These are phyloP conservation scores for Cryptosporidium andersoni DNA, from an alignment of 169 alveolate genomes.

Conservation along the genomic window DNA sequence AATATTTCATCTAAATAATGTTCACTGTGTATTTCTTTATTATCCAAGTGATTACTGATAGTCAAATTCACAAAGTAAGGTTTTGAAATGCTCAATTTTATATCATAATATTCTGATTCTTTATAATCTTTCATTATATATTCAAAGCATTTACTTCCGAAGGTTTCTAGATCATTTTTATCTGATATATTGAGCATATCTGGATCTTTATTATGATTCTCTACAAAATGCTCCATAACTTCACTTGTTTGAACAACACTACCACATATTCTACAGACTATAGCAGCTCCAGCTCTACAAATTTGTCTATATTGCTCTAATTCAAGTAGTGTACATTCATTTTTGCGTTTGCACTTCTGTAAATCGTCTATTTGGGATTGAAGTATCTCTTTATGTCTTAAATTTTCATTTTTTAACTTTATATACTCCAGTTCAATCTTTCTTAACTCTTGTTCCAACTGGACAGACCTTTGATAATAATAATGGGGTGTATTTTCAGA, in stretches of 20 bases:
- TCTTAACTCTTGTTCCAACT: slow-evolving; percentile 53
- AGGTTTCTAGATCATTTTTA: not conserved
- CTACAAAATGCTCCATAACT: slow-evolving; percentile 57
- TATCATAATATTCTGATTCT: slow-evolving; percentile 19
- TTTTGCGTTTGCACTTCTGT: not conserved
- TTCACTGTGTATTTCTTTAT: not conserved
- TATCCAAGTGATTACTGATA: not conserved
- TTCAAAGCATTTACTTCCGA: slow-evolving; percentile 52
- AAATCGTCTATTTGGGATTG: slow-evolving; percentile 30
- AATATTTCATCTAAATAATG: slow-evolving; percentile 2
- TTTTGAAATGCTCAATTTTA: not conserved
- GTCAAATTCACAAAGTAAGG: not conserved
- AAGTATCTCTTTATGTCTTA: slow-evolving; percentile 51
- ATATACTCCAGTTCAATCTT: not conserved
- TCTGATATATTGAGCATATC: not conserved
- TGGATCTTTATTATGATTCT: slow-evolving; percentile 7
- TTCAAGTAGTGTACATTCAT: slow-evolving; percentile 38
- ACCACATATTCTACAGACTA: slow-evolving; percentile 64
- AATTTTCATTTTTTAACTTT: slow-evolving; percentile 21
- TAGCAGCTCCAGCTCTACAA: slow-evolving; percentile 63
- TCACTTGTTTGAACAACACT: slow-evolving; percentile 6
- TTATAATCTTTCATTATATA: slow-evolving; percentile 15
- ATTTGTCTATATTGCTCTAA: slow-evolving; percentile 58
- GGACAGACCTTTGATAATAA: slow-evolving; percentile 47
- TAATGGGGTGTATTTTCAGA: slow-evolving; percentile 55